phyloP scores from a whole-genome alignment of 2,329 filamentous ascomycete genomes.

The Sporothrix pallida region DNA sequence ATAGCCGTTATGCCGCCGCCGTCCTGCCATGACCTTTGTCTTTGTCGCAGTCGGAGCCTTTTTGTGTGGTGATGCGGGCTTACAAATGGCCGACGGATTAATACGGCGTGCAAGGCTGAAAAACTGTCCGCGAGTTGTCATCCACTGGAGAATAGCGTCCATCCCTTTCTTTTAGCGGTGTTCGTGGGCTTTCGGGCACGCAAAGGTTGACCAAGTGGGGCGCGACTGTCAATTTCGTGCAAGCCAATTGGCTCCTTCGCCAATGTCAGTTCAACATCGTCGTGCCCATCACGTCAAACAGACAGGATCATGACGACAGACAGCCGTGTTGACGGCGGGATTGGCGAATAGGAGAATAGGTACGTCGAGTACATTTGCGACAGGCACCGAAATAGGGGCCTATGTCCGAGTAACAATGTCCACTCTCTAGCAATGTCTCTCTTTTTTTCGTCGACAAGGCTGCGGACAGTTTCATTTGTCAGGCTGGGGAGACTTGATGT shows the following conservation, averaged over 20 bases:
- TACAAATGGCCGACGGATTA: background rate
- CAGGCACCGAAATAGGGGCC: no score
- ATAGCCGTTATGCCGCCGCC: background rate
- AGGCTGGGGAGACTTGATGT: no score
- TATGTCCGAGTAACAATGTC: no score
- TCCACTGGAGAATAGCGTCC: background rate
- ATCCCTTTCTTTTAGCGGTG: background rate
- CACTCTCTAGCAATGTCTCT: no score
- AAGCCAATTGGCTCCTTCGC: conserved; percentile 10
- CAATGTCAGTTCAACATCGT: no score
- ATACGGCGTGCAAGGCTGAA: background rate
- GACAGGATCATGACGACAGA: no score
- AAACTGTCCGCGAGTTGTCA: background rate
- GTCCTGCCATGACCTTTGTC: no score
- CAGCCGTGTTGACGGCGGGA: no score
- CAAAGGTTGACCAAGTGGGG: background rate
- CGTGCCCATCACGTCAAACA: no score
- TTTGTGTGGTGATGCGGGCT: background rate
- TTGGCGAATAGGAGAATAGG: no score
- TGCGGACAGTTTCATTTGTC: background rate
- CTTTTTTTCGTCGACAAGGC: background rate
- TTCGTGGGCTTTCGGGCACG: background rate
- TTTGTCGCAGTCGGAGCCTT: conserved; percentile 4
- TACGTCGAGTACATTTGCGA: no score
- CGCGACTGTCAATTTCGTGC: background rate